Evolutionary conservation across 2,329 filamentous ascomycete genomes (phyloP), one percentile per base, ranked within the genome.

Genomic region (Ambrosiella xylebori): DNA sequence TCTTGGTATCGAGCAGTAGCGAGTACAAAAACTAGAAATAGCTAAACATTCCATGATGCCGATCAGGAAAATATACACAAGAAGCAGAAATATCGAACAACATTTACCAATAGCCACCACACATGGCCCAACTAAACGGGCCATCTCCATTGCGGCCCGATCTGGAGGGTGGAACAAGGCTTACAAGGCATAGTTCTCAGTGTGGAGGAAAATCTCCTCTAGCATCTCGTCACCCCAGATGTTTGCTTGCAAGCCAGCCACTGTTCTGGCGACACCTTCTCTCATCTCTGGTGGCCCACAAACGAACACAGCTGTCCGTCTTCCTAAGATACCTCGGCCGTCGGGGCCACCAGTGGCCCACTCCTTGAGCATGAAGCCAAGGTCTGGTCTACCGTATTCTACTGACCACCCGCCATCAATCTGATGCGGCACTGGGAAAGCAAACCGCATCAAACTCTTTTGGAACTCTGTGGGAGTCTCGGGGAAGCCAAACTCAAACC

Each of bases 181-280:
- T 36, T 70, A 95, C 62, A 95, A 75, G 56, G 89, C 87, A 72
- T 95, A 96, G 69, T 96, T 96, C 75, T 97, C 91, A 2, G 90
- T 87, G 73, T 96, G 91, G 68, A 96, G 70, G 68, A 90, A 96
- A 57, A 97, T 86, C 76, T 96, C 91, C 67, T 96, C 90, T 52
- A 85, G 78, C 64, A 79, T 77, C 39, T 83, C 79, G 64, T 88
- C 84, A 5, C 79, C 82, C 85, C 88, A 89, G 54, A 97, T 89
- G 69, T 84, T 81, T 35, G 79, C 80, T 75, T 97, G 91, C 65
- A 96, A 71, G 59, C 78, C 74, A 2, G 91, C 91, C 27, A 95
- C 88, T 0, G 87, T 86, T 63, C 81, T 86, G n/a, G 86, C 84
- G 13, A 96, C 90, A 63, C 89, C 88, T 11, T 90, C 81, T 62